A percentile compares a stretch with the other conserved stretches of the same genome.
Evolutionary conservation across 345 rosid species (phyloP).

Genomic region (Viola odorata): DNA sequence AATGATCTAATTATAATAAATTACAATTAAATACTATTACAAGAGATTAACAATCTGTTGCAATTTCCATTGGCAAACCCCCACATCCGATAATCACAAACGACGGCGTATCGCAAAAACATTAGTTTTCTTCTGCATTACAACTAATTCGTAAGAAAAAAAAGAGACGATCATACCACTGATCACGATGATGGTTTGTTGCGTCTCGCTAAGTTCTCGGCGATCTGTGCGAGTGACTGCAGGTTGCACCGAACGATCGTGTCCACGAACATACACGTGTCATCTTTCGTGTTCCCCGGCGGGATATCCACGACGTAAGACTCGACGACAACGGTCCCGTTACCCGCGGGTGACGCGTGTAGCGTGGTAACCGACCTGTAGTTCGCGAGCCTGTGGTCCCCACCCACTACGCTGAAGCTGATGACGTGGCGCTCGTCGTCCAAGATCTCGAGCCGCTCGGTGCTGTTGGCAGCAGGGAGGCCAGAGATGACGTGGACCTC

Average conservation of each 20-base stretch:
- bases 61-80: constrained; percentile 9
- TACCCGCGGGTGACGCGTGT: constrained; percentile 17
- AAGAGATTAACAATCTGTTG: not conserved
- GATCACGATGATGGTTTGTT: constrained; percentile 9
- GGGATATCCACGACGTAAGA: constrained; percentile 50
- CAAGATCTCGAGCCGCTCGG: constrained; percentile 33
- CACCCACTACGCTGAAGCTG: constrained; percentile 30
- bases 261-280: constrained; percentile 43
- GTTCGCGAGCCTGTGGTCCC: constrained; percentile 35
- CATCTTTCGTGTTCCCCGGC: constrained; percentile 45
- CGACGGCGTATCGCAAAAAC: constrained; percentile 22
- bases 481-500: constrained; percentile 33
- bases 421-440: constrained; percentile 35
- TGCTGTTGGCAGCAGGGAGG: constrained; percentile 28
- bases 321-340: constrained; percentile 40
- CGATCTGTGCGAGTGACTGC: constrained; percentile 35
- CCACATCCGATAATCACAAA: constrained; percentile 24
- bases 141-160: not conserved
- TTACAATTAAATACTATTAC: not conserved
- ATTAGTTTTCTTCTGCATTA: not conserved
- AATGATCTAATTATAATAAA: too few species aligned
- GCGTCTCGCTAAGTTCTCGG: constrained; percentile 21
- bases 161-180: not conserved
- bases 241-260: constrained; percentile 45
- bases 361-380: constrained; percentile 35